phyloP scores from a whole-genome alignment of 2,329 filamentous ascomycete genomes.

The Arthroderma uncinatum region DNA sequence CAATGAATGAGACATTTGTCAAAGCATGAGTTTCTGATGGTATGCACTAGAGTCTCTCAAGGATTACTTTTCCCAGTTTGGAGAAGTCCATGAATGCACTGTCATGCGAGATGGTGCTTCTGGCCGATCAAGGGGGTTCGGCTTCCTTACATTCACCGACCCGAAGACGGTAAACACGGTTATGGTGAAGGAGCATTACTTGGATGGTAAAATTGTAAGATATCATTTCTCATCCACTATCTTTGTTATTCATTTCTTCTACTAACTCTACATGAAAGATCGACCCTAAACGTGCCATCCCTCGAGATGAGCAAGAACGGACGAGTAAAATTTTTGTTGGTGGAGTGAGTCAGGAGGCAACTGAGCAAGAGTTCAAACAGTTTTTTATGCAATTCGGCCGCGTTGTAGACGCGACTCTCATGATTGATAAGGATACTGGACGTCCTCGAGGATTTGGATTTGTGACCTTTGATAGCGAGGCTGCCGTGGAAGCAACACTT shows the following conservation, averaged over 20 bases:
- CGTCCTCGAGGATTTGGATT: slow-evolving; percentile 93
- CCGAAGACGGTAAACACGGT: slow-evolving; percentile 97
- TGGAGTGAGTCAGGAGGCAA: slow-evolving; percentile 93
- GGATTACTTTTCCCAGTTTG: slow-evolving; percentile 95
- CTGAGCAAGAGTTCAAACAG: slow-evolving; percentile 87
- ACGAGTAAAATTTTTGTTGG: slow-evolving; percentile 98
- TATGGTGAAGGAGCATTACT: slow-evolving; percentile 98
- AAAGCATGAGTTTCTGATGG: slow-evolving; percentile 17
- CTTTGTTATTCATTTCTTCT: neutral
- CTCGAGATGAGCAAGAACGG: slow-evolving; percentile 93
- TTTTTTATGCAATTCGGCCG: slow-evolving; percentile 96
- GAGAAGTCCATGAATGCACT: slow-evolving; percentile 93
- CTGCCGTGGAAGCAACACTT: slow-evolving; percentile 84
- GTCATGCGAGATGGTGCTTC: slow-evolving; percentile 98
- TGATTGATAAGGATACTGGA: slow-evolving; percentile 99
- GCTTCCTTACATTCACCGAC: slow-evolving; percentile 95
- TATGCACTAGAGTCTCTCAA: slow-evolving; percentile 67
- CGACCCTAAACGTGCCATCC: slow-evolving; percentile 93
- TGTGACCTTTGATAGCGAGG: slow-evolving; percentile 93
- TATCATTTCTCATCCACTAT: neutral
- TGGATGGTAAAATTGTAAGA: slow-evolving; percentile 91
- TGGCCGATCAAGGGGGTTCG: slow-evolving; percentile 87
- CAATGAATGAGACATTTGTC: slow-evolving; percentile 2
- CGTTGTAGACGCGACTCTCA: slow-evolving; percentile 91
- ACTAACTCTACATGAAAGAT: slow-evolving; percentile 49